Percentiles rank a stretch among this genome's conserved stretches.
Conservation (phyloP, 1,284 basidiomycete genomes). For the Agroathelia rolfsii region DNA sequence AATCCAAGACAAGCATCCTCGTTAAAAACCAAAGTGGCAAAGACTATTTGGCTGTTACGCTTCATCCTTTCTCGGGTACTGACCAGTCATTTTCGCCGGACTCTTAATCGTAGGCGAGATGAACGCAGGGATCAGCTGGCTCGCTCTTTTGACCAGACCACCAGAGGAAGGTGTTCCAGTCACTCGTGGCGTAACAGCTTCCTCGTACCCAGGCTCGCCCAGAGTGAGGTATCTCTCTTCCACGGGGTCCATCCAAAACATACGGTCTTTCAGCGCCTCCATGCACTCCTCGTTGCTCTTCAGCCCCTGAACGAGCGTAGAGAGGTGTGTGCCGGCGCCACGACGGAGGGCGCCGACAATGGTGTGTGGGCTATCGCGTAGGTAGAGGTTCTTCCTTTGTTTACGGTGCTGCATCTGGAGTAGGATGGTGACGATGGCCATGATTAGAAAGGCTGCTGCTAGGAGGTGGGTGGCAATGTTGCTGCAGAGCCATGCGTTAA, state of each 20-base stretch:
- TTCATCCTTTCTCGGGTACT: no score
- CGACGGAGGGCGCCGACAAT: conserved; percentile 45
- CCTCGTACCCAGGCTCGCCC: conserved; percentile 34
- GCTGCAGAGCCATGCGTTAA: conserved; percentile 17
- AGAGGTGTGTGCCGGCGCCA: conserved; percentile 37
- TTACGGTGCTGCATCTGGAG: conserved; percentile 35
- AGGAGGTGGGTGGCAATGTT: conserved; percentile 35
- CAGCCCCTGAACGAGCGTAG: conserved; percentile 30
- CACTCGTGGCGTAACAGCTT: no score
- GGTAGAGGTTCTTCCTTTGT: conserved; percentile 30
- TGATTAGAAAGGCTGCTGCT: conserved; percentile 28
- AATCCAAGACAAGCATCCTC: no score
- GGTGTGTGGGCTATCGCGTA: conserved; percentile 39
- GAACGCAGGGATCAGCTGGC: no score
- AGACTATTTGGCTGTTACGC: no score
- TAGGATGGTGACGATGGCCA: conserved; percentile 30
- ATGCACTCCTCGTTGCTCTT: conserved; percentile 28
- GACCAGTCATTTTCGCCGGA: no score
- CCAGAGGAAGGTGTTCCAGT: no score
- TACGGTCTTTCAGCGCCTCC: conserved; percentile 28
- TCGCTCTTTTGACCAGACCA: no score
- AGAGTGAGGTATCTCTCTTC: conserved; percentile 43
- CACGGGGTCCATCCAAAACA: conserved; percentile 36
- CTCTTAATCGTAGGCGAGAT: no score
- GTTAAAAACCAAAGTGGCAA: no score